Conservation (phyloP, 2,329 filamentous ascomycete genomes). For the Zymoseptoria brevis region DNA sequence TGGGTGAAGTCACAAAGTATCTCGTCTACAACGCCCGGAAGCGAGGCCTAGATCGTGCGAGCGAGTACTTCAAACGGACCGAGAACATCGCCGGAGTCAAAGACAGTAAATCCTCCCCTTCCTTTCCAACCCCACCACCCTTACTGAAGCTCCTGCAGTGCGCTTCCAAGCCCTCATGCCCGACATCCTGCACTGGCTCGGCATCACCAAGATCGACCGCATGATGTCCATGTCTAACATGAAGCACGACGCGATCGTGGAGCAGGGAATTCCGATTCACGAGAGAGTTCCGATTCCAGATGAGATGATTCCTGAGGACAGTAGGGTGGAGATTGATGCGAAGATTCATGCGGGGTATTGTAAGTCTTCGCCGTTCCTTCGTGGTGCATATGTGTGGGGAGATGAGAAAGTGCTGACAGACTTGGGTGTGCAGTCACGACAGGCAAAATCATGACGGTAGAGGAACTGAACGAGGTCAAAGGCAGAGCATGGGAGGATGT, state of each 20-base stretch:
- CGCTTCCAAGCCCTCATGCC: constrained; percentile 69
- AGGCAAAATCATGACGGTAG: constrained; percentile 78
- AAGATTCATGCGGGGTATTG: constrained; percentile 85
- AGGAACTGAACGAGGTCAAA: constrained; percentile 77
- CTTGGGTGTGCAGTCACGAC: constrained; percentile 54
- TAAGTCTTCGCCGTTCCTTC: constrained; percentile 9
- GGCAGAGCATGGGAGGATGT: constrained; percentile 83
- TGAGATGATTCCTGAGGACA: constrained; percentile 88
- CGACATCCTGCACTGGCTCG: constrained; percentile 85
- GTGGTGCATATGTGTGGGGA: constrained; percentile 7
- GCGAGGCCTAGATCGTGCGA: constrained; percentile 67
- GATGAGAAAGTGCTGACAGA: no score
- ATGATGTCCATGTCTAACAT: constrained; percentile 99
- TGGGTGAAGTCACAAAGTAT: constrained; percentile 91
- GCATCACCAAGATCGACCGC: constrained; percentile 95
- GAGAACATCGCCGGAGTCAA: constrained; percentile 97
- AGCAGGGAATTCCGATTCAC: constrained; percentile 42
- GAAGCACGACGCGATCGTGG: constrained; percentile 85
- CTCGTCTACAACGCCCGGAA: constrained; percentile 77
- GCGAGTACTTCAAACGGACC: constrained; percentile 93
- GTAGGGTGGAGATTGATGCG: constrained; percentile 95
- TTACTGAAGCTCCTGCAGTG: neutral
- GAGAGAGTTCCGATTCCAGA: constrained; percentile 72
- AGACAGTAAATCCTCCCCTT: constrained; percentile 51
- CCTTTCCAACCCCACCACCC: neutral